Percentiles rank a stretch among this genome's conserved stretches.
Evolutionary conservation across 768 basidiomycete species (phyloP).

Genomic region (Amanita pallidorosea): DNA sequence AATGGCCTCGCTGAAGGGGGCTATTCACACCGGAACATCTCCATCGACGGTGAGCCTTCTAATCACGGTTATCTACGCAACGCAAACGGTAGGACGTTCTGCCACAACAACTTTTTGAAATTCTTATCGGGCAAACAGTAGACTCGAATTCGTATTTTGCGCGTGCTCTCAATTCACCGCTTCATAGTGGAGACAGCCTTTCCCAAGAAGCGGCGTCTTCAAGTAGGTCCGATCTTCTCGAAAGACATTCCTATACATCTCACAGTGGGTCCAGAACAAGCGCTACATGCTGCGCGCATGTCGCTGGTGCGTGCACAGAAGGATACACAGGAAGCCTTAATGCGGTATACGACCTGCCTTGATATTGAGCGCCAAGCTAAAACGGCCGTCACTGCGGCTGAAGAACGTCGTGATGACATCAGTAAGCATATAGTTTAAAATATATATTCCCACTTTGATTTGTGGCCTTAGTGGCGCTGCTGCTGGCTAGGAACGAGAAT

Average conservation of each 20-base stretch:
- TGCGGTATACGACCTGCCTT: slow-evolving; percentile 57
- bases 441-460: slow-evolving; percentile 9
- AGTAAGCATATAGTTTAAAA: slow-evolving; percentile 22
- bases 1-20: slow-evolving; percentile 28
- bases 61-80: slow-evolving; percentile 27
- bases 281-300: slow-evolving; percentile 49
- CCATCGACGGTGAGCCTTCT: slow-evolving; percentile 35
- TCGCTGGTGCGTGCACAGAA: slow-evolving; percentile 55
- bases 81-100: slow-evolving; percentile 18
- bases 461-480: slow-evolving; percentile 28
- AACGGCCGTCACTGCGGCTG: slow-evolving; percentile 50
- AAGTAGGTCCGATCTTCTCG: slow-evolving; percentile 28
- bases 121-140: slow-evolving; percentile 21
- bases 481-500: slow-evolving; percentile 35
- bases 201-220: slow-evolving; percentile 48
- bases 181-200: slow-evolving; percentile 41
- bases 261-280: slow-evolving; percentile 35
- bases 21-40: slow-evolving; percentile 32
- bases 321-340: slow-evolving; percentile 63
- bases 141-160: slow-evolving; percentile 26
- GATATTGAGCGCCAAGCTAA: slow-evolving; percentile 59
- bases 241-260: slow-evolving; percentile 8
- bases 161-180: slow-evolving; percentile 41
- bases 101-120: not conserved
- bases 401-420: slow-evolving; percentile 61